Percentiles rank a stretch among this genome's conserved stretches.
Evolutionary conservation across 805 yeast genomes (phyloP).

Genomic region (Metschnikowia cerradonensis): DNA sequence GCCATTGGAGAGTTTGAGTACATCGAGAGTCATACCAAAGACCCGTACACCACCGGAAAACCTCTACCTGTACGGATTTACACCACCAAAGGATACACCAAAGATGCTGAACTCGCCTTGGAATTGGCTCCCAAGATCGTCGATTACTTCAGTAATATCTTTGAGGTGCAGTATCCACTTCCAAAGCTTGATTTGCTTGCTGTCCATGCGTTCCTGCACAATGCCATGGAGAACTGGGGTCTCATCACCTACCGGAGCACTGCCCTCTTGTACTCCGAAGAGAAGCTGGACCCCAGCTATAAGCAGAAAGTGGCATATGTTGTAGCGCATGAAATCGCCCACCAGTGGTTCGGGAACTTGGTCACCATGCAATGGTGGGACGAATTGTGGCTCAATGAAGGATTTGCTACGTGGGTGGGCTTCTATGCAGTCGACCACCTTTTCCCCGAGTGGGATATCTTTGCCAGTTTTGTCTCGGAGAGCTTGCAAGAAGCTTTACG

Average conservation of each 20-base stretch:
- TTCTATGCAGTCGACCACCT: conserved; percentile 64
- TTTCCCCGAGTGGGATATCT: conserved; percentile 80
- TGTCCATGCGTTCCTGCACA: conserved; percentile 74
- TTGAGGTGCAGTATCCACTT: conserved; percentile 60
- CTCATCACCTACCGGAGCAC: conserved; percentile 63
- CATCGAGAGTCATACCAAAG: conserved; percentile 43
- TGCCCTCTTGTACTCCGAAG: conserved; percentile 43
- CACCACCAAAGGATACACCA: conserved; percentile 46
- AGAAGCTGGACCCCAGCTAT: conserved; percentile 45
- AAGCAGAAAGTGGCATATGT: conserved; percentile 77
- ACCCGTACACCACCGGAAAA: conserved; percentile 31
- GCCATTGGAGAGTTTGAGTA: conserved; percentile 55
- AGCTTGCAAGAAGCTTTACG: conserved; percentile 49
- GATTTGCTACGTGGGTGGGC: conserved; percentile 86
- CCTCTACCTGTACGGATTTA: conserved; percentile 49
- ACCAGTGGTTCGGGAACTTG: conserved; percentile 88
- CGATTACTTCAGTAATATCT: conserved; percentile 45
- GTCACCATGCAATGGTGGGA: conserved; percentile 96
- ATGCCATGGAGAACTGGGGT: conserved; percentile 94
- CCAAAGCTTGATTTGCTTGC: conserved; percentile 80
- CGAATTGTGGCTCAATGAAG: conserved; percentile 85
- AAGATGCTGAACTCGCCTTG: conserved; percentile 47
- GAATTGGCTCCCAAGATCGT: conserved; percentile 47
- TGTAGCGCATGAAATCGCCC: conserved; percentile 82
- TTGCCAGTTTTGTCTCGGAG: conserved; percentile 50